Evolutionary conservation across 768 basidiomycete genomes (phyloP), one percentile per base, ranked within the genome.

Genomic region (Trametes cingulata): DNA sequence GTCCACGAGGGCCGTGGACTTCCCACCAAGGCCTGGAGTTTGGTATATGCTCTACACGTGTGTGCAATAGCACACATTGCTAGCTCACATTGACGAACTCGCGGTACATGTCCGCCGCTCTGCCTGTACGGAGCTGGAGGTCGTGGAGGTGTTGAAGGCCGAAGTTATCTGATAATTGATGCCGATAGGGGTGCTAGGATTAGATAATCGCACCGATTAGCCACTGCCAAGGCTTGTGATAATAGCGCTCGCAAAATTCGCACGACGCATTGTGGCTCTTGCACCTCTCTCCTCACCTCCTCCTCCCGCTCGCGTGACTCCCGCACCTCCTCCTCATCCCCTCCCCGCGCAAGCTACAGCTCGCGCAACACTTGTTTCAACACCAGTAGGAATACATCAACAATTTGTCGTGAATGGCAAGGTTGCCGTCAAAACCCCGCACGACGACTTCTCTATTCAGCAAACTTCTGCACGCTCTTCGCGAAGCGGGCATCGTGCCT

Each of bases 261-360:
- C 60, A 61, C 60, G 60, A 47, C 54, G 55, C 52, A 55, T 55
- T 54, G 59, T 29, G 51, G 51, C 41, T 14, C 42, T 36, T 33
- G 19, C 54, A 24, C 39, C 17, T 37, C 17, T 51, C 33, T 20
- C 53, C 19, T 13, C 47, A 17, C 12, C 39, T 52, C 35, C 39
- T 35, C 55, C 36, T 39, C 17, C 45, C 45, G 55, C 59, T 66
- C 66, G 68, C 66, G 64, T 67, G 66, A 67, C 65, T 20, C 57
- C 41, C n/a, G 3, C 49, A 43, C 29, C 39, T 37, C 17, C 47
- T 50, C 33, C 29, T 47, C 35, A 46, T 43, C 48, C 40, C 20
- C 54, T 14, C 35, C 33, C 14, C 19, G 17, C 42, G 13, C 33
- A 50, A 48, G 25, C 46, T n/a, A 22, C 15, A 0, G 43, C 27